phyloP scores from a whole-genome alignment of 768 basidiomycete species.

The Inosperma sp. region DNA sequence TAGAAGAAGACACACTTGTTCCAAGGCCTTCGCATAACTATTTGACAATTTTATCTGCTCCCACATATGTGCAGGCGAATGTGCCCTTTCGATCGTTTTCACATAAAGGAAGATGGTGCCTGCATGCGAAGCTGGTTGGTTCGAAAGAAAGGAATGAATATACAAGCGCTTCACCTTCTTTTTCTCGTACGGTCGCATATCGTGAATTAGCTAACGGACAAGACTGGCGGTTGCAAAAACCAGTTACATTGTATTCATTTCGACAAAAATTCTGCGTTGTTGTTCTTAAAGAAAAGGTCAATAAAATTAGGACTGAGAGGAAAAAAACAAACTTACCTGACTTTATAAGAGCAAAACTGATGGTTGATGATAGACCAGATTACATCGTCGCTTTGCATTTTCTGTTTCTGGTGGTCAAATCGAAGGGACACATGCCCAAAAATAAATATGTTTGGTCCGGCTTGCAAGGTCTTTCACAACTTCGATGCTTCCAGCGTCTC shows the following conservation, averaged over 20 bases:
- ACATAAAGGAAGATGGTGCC: slow-evolving; percentile 89
- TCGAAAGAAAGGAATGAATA: not conserved
- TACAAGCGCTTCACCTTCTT: slow-evolving; percentile 63
- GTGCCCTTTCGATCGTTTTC: slow-evolving; percentile 97
- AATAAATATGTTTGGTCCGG: not conserved
- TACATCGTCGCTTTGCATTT: slow-evolving; percentile 94
- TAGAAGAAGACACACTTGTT: slow-evolving; percentile 59
- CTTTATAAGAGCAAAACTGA: slow-evolving; percentile 99
- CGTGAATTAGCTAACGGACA: slow-evolving; percentile 98
- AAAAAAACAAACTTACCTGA: slow-evolving; percentile 65
- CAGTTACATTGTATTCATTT: slow-evolving; percentile 98
- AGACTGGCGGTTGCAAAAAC: slow-evolving; percentile 89
- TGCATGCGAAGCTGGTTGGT: slow-evolving; percentile 21
- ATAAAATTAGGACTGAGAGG: slow-evolving; percentile 10
- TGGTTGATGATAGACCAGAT: slow-evolving; percentile 96
- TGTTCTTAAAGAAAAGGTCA: slow-evolving; percentile 57
- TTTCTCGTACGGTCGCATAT: slow-evolving; percentile 97
- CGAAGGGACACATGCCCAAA: not conserved
- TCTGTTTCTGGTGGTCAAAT: not conserved
- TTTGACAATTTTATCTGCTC: slow-evolving; percentile 89
- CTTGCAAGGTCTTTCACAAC: no score
- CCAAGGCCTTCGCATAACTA: slow-evolving; percentile 91
- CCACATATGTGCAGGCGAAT: slow-evolving; percentile 97
- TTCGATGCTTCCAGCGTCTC: no score
- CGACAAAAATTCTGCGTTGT: slow-evolving; percentile 96